Evolutionary conservation across 1,139 yeast genomes (phyloP), one percentile per base, ranked within the genome.

Genomic region (Blastobotrys elegans): DNA sequence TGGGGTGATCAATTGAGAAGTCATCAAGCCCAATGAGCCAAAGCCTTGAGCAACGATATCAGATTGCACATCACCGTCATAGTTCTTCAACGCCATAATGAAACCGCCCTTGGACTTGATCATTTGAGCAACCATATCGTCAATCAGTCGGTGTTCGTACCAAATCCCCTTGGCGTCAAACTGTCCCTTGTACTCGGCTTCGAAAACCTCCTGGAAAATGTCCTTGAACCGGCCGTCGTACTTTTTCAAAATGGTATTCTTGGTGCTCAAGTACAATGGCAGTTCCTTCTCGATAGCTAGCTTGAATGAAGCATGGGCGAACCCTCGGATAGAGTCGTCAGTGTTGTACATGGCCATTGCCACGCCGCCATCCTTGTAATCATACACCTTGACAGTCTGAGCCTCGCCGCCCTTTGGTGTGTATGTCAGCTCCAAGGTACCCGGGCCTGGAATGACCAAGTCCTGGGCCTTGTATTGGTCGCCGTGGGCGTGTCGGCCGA

Each of bases 51-150:
- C 97, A 52, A 90, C 96, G 61, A 90, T 87, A 67, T 90, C 97
- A 27, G 95, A 84, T 72, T 89, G 95, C 51, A 90, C 97, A 65
- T 90, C 97, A 68, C 97, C 97, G 66, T 90, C 97, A 70, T 90
- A 90, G 74, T 90, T 90, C 75, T 90, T 90, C 80, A 90, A 79
- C 48, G 97, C 97, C 72, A 90, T 82, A 59, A 90, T 84, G 69
- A 77, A 90, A 14, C 97, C 97, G 60, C 97, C 97, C 67, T 80
- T 80, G 46, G 96, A 87, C 74, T 90, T 90, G 68, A 90, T 73
- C 96, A 90, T 90, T 73, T 90, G 97, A 20, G 97, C 97, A 52
- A 90, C 97, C 97, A 90, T 90, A 67, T 90, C 97, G 70, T 90
- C 97, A 59, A 90, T 90, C 64, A 90, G 76, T 64, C 97, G 80